These are phyloP conservation scores for Physcomitrium patens DNA, from an alignment of 225 moss, liverwort and hornwort genomes.

Conservation along the genomic window DNA sequence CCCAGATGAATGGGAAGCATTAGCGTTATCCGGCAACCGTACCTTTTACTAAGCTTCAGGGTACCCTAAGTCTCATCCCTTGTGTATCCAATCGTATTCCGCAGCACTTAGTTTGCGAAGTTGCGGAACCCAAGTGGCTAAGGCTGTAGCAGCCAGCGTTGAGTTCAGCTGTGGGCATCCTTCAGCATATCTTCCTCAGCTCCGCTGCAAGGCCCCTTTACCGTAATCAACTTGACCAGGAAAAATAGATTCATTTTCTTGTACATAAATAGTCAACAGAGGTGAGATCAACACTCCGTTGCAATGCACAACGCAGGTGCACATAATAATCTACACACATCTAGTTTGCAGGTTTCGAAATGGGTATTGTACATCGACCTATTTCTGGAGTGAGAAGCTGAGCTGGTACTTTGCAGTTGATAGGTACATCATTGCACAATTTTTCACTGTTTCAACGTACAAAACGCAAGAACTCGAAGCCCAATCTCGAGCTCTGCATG, in stretches of 20 bases:
- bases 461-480: background rate
- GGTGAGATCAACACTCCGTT: background rate
- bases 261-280: slow-evolving; percentile 25
- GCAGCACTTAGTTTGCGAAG: slow-evolving; percentile 1
- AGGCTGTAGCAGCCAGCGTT: background rate
- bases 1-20: slow-evolving; percentile 58
- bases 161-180: background rate
- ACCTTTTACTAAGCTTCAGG: background rate
- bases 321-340: background rate
- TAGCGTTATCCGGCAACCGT: slow-evolving; percentile 3
- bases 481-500: background rate
- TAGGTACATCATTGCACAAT: background rate
- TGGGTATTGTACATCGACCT: background rate
- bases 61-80: background rate
- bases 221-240: slow-evolving; percentile 1
- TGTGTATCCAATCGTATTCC: background rate
- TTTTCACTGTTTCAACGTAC: background rate
- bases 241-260: background rate
- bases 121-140: background rate
- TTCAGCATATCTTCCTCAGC: background rate
- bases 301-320: background rate
- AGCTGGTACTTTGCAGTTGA: background rate
- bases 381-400: background rate
- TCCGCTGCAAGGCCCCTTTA: background rate
- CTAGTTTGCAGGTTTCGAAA: background rate